Conservation (phyloP, 2,329 filamentous ascomycete genomes). For the Grosmannia huntii region DNA sequence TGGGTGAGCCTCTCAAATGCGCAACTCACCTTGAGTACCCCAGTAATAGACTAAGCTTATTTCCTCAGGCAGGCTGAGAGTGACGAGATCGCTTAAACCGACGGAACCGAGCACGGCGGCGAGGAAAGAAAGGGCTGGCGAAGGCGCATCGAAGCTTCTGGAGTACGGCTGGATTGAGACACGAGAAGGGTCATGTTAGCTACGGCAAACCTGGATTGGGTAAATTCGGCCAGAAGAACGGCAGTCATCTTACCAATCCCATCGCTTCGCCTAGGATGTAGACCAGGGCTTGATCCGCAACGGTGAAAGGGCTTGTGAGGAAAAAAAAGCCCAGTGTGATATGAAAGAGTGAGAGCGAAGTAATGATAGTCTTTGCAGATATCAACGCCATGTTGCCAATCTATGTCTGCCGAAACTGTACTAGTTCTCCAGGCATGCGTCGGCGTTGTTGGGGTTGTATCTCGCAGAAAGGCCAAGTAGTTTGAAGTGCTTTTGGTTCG, state of each 20-base stretch:
- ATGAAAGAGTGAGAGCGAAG: slow-evolving; percentile 72
- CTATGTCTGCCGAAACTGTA: not conserved
- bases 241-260: slow-evolving; percentile 47
- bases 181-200: not conserved
- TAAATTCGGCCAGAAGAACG: not conserved
- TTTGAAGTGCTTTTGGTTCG: no score
- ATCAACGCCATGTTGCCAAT: slow-evolving; percentile 63
- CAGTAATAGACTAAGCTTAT: slow-evolving; percentile 50
- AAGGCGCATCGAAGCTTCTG: slow-evolving; percentile 53
- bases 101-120: slow-evolving; percentile 51
- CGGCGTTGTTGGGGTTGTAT: not conserved
- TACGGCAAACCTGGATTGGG: not conserved
- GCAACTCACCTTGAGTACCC: slow-evolving; percentile 48
- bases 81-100: slow-evolving; percentile 51
- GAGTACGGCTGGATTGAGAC: slow-evolving; percentile 40
- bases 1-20: slow-evolving; percentile 18
- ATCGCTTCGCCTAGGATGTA: slow-evolving; percentile 73
- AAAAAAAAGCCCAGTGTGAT: slow-evolving; percentile 75
- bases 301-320: slow-evolving; percentile 54
- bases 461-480: not conserved
- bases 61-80: slow-evolving; percentile 56
- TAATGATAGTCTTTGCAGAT: slow-evolving; percentile 68
- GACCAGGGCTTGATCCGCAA: slow-evolving; percentile 71
- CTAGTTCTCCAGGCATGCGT: not conserved
- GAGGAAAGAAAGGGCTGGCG: slow-evolving; percentile 61